Base-by-base conservation (phyloP, 768 basidiomycete genomes). In the Trametes sanguinea region DNA sequence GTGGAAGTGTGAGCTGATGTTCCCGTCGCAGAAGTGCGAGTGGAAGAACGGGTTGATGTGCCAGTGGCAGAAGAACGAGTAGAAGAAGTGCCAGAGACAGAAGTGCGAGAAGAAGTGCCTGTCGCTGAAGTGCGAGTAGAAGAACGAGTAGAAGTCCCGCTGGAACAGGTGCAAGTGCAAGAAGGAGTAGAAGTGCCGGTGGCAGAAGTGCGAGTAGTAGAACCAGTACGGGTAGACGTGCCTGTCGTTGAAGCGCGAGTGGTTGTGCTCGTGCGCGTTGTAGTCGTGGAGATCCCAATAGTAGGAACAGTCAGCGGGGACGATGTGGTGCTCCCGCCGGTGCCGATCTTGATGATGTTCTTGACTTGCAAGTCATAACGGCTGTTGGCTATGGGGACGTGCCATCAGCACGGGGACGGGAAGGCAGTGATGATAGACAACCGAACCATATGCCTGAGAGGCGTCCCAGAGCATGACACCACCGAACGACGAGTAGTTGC, bases 401-500 rank as follows among this genome's bases (percentile, higher is more conserved):
- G 2, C 17, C n/a, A 14, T 4, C 5, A 33, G 11, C 2, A 14
- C 3, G 29, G 1, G n/a, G 2, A 17, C 40, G 29, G 16, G 30
- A 3, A 8, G n/a, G 17, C 2, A 3, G 30, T 8, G 42, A 43
- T 43, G 8, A 43, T 13, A 2, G 30, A 14, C 5, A 9, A 48
- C 22, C 61, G 30, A 27, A 65, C 67, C 64, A 27, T 61, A 65
- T 6, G 65, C 67, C 48, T 67, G 67, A 16, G 71, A 72, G 7
- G 76, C 76, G 62, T 77, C 76, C 75, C 76, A 77, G 44, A 76
- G 68, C 76, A 76, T 76, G 11, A 87, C 81, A 6, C 86, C 86
- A 17, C 86, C 85, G 63, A 87, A 87, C 1, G 84, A 85, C 4
- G 85, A 83, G 74, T 85, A 87, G 61, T 81, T 81, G 33, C 76